Evolutionary conservation across 352 stramenopile genomes (phyloP).

Genomic region (Globisporangium paroecandrum): DNA sequence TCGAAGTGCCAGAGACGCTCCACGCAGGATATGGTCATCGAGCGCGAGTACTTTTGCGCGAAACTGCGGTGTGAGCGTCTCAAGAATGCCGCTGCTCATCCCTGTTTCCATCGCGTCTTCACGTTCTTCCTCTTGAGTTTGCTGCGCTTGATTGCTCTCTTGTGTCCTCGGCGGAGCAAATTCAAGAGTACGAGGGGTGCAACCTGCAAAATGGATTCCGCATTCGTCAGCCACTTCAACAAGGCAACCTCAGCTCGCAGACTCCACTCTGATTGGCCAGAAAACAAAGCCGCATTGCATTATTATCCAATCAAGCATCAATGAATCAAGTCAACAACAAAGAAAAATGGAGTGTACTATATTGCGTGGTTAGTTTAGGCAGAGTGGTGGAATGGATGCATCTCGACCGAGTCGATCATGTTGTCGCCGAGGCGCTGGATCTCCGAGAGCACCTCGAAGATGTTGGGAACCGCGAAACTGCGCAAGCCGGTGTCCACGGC

Average conservation of each 20-base stretch:
- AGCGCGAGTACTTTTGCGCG: neutral
- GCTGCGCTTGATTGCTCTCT: neutral
- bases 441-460: constrained; percentile 73
- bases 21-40: neutral
- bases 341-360: constrained; percentile 6
- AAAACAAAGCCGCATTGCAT: neutral
- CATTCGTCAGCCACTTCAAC: neutral
- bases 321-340: neutral
- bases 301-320: neutral
- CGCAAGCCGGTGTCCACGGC: constrained; percentile 21
- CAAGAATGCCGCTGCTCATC: neutral
- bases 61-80: constrained; percentile 2
- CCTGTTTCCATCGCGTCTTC: neutral
- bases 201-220: neutral
- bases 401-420: constrained; percentile 48
- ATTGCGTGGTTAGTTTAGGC: constrained; percentile 5
- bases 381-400: constrained; percentile 47
- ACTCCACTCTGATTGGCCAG: neutral
- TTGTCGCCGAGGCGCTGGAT: constrained; percentile 66
- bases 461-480: constrained; percentile 61
- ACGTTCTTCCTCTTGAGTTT: neutral
- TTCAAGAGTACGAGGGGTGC: neutral
- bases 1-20: neutral
- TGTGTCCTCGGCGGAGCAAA: neutral
- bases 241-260: neutral